phyloP scores from a whole-genome alignment of 2,329 filamentous ascomycete species.

The Ceratocystis huliohia region DNA sequence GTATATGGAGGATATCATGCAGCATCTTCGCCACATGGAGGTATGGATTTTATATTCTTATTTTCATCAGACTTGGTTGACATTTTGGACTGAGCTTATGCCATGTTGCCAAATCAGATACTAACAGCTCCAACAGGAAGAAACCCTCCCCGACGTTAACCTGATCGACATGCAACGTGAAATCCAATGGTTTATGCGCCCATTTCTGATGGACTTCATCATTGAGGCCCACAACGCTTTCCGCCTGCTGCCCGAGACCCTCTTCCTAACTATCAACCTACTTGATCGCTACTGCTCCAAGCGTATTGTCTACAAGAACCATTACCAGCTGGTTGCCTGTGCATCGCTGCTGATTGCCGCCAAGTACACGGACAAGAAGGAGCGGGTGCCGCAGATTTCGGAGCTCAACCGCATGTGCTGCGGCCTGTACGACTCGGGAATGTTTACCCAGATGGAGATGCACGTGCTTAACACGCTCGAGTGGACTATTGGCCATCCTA shows the following conservation, averaged over 20 bases:
- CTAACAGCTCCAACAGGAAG: conserved; percentile 36
- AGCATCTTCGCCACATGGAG: conserved; percentile 95
- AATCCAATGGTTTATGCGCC: conserved; percentile 99
- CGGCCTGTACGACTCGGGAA: conserved; percentile 93
- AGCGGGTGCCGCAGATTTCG: conserved; percentile 91
- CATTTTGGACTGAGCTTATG: conserved; percentile 12
- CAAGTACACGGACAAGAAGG: conserved; percentile 98
- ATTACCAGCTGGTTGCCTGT: conserved; percentile 96
- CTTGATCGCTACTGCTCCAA: conserved; percentile 96
- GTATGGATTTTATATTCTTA: conserved; percentile 29
- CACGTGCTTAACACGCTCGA: conserved; percentile 94
- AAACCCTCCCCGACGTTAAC: conserved; percentile 89
- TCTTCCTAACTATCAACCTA: conserved; percentile 93
- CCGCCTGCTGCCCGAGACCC: conserved; percentile 80
- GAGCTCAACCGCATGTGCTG: conserved; percentile 99
- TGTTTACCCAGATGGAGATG: conserved; percentile 99
- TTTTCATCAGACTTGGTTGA: no score
- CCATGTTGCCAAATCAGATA: neutral
- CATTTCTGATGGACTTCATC: conserved; percentile 94
- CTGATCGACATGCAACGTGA: conserved; percentile 98
- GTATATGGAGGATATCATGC: conserved; percentile 86
- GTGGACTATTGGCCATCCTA: conserved; percentile 92
- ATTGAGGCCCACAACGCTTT: conserved; percentile 95
- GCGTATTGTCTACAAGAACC: conserved; percentile 95
- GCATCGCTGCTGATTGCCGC: conserved; percentile 90